Percentiles rank a stretch among this genome's conserved stretches.
Conservation (phyloP, 2,329 filamentous ascomycete genomes). For the Verticillium longisporum region DNA sequence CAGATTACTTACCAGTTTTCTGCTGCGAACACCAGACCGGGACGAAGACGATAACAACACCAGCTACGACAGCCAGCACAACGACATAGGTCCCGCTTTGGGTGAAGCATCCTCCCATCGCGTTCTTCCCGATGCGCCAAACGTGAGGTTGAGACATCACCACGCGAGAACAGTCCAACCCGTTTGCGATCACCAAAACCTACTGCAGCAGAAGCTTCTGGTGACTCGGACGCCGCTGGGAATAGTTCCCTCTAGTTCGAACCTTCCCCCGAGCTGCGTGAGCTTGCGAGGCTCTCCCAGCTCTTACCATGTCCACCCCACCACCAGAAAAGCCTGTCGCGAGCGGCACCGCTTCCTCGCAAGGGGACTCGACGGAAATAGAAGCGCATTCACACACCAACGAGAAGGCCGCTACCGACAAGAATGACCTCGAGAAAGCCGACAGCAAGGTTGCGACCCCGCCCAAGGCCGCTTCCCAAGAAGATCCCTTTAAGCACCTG, state of each 20-base stretch:
- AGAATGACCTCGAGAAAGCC: constrained; percentile 28
- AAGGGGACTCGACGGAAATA: constrained; percentile 20
- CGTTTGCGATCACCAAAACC: background rate
- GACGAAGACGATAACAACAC: no score
- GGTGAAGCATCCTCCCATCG: background rate
- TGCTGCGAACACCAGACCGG: no score
- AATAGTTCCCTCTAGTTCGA: background rate
- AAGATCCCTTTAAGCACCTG: constrained; percentile 55
- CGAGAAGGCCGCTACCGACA: constrained; percentile 11
- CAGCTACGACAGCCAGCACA: no score
- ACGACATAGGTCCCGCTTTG: no score
- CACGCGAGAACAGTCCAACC: background rate
- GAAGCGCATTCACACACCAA: constrained; percentile 6
- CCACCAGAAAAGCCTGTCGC: constrained; percentile 16
- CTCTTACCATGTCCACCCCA: constrained; percentile 3
- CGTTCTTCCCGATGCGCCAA: background rate
- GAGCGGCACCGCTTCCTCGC: constrained; percentile 22
- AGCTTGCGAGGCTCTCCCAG: background rate
- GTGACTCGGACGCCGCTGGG: background rate
- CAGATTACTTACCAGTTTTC: no score
- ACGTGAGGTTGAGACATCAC: background rate
- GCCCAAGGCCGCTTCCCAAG: constrained; percentile 32
- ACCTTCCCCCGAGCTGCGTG: background rate
- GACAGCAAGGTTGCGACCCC: constrained; percentile 31
- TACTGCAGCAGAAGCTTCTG: background rate